Evolutionary conservation across 2,329 filamentous ascomycete genomes (phyloP).

Genomic region (Pseudogymnoascus sp.): DNA sequence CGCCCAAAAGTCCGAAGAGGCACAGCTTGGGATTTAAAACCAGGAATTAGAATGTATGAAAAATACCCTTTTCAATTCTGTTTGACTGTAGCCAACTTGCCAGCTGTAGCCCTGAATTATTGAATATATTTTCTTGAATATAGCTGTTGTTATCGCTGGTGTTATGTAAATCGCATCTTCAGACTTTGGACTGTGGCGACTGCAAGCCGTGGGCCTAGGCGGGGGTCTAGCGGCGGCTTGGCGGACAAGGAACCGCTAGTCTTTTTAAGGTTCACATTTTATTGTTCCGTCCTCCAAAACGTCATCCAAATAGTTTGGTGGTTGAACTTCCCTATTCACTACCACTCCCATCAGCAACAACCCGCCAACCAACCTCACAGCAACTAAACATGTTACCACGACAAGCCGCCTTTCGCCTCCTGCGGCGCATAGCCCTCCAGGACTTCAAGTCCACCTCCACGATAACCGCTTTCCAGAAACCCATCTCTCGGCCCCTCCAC

Average conservation of each 20-base stretch:
- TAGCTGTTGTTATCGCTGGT: too few relatives aligned
- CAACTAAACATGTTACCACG: constrained; percentile 1
- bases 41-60: too few relatives aligned
- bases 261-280: constrained; percentile 8
- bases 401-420: constrained; percentile 15
- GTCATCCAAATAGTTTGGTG: neutral
- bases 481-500: neutral
- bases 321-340: neutral
- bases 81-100: too few relatives aligned
- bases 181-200: too few relatives aligned
- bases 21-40: too few relatives aligned
- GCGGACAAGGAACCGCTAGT: constrained; percentile 1
- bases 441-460: neutral
- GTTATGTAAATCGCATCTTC: too few relatives aligned
- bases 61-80: too few relatives aligned
- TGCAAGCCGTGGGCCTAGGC: neutral
- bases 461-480: neutral
- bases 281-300: neutral
- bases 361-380: neutral
- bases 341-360: neutral
- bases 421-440: constrained; percentile 8
- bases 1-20: too few relatives aligned
- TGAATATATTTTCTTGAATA: too few relatives aligned
- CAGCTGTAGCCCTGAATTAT: too few relatives aligned
- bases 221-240: neutral